Conservation (phyloP, 1,284 basidiomycete genomes). For the Tausonia pullulans region DNA sequence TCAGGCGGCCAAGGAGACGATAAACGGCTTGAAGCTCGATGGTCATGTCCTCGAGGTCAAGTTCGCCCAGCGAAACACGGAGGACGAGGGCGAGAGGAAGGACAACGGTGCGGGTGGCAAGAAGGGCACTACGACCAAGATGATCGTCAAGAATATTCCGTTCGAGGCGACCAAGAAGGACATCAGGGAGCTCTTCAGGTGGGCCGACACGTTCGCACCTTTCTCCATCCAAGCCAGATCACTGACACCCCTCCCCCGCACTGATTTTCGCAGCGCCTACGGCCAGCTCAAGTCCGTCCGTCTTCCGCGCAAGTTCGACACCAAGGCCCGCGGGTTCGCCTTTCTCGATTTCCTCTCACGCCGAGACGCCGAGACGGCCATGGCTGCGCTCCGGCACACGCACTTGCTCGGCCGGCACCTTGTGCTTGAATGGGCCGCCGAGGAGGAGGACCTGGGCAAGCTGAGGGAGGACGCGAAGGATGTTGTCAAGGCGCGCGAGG, state of each 20-base stretch:
- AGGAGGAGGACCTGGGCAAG: constrained; percentile 56
- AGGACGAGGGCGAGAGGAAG: constrained; percentile 41
- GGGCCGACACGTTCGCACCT: constrained; percentile 22
- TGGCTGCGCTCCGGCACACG: constrained; percentile 73
- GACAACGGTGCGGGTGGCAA: constrained; percentile 33
- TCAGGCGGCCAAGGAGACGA: constrained; percentile 59
- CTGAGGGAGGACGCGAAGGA: constrained; percentile 68
- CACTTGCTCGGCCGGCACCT: constrained; percentile 92
- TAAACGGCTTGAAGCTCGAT: constrained; percentile 75
- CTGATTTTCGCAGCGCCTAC: constrained; percentile 50
- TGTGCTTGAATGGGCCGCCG: constrained; percentile 86
- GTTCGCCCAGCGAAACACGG: constrained; percentile 75
- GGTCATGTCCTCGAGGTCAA: constrained; percentile 74
- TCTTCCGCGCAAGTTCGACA: constrained; percentile 74
- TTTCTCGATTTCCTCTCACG: constrained; percentile 87
- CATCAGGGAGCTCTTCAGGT: constrained; percentile 76
- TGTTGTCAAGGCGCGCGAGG: constrained; percentile 49
- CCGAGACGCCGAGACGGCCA: constrained; percentile 76
- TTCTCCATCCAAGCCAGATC: not conserved
- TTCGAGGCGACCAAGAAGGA: constrained; percentile 95
- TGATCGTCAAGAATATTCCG: constrained; percentile 94
- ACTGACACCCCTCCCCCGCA: not conserved
- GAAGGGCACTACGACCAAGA: constrained; percentile 60
- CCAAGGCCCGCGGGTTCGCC: constrained; percentile 80
- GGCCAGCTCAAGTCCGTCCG: constrained; percentile 86